Evolutionary conservation across 257 asterid species (phyloP).

Genomic region (Lycium ferocissimum): DNA sequence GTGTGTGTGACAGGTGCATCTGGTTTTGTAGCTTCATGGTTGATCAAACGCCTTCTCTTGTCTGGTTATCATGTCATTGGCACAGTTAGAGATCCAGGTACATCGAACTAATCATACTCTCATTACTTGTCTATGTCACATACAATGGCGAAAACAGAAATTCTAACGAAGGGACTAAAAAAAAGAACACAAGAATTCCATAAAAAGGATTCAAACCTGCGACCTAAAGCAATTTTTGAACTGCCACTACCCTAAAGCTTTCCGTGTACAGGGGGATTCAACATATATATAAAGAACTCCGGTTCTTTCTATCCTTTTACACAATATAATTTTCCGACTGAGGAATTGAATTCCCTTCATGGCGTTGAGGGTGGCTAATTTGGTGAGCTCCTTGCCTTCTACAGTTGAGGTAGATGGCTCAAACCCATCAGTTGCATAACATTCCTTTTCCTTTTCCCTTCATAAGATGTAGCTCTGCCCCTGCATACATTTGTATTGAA

Average conservation of each 20-base stretch:
- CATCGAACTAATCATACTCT: not conserved
- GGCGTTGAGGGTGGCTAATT: not conserved
- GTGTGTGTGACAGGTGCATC: constrained; percentile 95
- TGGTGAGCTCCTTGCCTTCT: not conserved
- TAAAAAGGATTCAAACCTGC: not conserved
- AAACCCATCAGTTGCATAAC: not conserved
- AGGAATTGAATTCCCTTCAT: not conserved
- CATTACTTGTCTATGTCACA: not conserved
- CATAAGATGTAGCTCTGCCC: not conserved
- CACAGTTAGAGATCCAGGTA: constrained; percentile 91
- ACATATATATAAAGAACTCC: not conserved
- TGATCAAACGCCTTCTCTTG: constrained; percentile 76
- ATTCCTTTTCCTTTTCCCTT: not conserved
- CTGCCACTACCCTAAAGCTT: not conserved
- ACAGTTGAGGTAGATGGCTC: not conserved
- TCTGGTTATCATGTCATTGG: constrained; percentile 79
- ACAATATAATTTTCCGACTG: not conserved
- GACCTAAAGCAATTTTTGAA: not conserved
- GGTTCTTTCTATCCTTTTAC: too few relatives aligned
- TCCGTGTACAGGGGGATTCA: not conserved
- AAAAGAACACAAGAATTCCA: not conserved
- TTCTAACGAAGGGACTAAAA: not conserved
- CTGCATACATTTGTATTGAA: not conserved
- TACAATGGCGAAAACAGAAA: not conserved
- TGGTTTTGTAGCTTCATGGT: constrained; percentile 91